A percentile compares a stretch with the other conserved stretches of the same genome.
Conservation (phyloP, 768 basidiomycete genomes). For the Mrakia frigida region DNA sequence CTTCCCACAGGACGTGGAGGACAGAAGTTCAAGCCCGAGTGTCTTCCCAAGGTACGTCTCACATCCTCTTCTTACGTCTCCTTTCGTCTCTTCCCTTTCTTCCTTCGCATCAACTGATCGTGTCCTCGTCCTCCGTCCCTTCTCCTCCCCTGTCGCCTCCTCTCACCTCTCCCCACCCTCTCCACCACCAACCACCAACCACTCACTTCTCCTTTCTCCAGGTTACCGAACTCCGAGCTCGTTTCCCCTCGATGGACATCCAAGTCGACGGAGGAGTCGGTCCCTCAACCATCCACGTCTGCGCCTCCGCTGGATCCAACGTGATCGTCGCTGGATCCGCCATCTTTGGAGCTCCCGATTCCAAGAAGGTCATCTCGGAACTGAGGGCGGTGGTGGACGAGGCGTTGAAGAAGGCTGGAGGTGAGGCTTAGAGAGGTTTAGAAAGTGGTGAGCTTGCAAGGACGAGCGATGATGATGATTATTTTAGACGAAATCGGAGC, state of each 20-base stretch:
- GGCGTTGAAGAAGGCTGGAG: slow-evolving; percentile 39
- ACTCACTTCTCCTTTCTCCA: slow-evolving; percentile 4
- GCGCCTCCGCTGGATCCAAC: slow-evolving; percentile 91
- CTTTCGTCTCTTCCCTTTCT: neutral
- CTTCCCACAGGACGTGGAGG: slow-evolving; percentile 68
- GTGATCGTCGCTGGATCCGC: slow-evolving; percentile 98
- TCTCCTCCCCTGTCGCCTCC: too few relatives aligned
- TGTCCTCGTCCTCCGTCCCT: too few relatives aligned
- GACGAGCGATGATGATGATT: neutral
- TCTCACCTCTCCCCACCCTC: too few relatives aligned
- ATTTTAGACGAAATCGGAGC: too few relatives aligned
- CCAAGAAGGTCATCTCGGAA: slow-evolving; percentile 66
- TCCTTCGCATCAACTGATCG: neutral
- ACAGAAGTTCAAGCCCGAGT: slow-evolving; percentile 90
- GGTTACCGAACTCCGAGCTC: slow-evolving; percentile 77
- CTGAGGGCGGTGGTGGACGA: slow-evolving; percentile 66
- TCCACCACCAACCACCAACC: too few relatives aligned
- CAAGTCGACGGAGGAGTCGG: slow-evolving; percentile 99
- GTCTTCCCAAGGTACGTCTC: slow-evolving; percentile 62
- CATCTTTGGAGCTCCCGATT: slow-evolving; percentile 75
- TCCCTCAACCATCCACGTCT: slow-evolving; percentile 75
- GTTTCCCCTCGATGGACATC: slow-evolving; percentile 92
- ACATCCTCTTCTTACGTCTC: too few relatives aligned
- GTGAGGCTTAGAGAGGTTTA: neutral
- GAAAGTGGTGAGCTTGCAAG: neutral